Base-by-base conservation (phyloP, 768 basidiomycete species). In the Dioszegia hungarica region DNA sequence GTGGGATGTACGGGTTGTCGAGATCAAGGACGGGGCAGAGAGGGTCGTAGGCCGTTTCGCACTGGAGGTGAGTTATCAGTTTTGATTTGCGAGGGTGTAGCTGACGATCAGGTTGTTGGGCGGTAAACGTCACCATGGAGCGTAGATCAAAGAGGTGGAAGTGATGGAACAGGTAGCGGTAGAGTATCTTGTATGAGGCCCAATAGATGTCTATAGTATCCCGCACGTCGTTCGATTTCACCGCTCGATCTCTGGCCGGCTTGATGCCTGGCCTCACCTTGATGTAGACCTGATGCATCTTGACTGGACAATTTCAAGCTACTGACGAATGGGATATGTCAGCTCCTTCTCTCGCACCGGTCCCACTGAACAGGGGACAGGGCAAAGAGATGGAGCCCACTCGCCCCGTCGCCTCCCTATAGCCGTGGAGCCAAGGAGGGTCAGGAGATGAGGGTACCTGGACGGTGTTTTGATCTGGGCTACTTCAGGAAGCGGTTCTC, bases 401-500 rank as follows among this genome's bases (percentile, higher is more conserved):
- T 38, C 34, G 12, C 49, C 49, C 34, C 17, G 11, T 20, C 24
- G 36, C 49, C 49, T 38, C 36, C 49, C 49, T 51, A 27, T 38
- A 51, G 49, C 49, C 49, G 49, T 51, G 49, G 49, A 51, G 49
- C 49, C 49, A 51, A 51, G 38, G 49, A 51, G 36, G 36, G 49
- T 34, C 19, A 19, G n/a, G 22, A 38, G 36, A 38, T n/a, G 49
- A 38, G 49, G 49, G 49, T 51, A 51, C 49, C 49, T 51, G 34
- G 36, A 51, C 38, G 41, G 52, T 12, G 24, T 41, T 31, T 54
- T 45, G 31, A n/a, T 70, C 40, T 70, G 37, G 68, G 68, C 68
- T 63, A 66, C 64, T 70, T 70, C 68, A 70, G 68, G 68, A 70
- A 70, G 59, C 68, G 62, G 44, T 34, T 36, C 39, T 63, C 66